Conservation (phyloP, 164 flowering plant species). For the Brasenia schreberi region DNA sequence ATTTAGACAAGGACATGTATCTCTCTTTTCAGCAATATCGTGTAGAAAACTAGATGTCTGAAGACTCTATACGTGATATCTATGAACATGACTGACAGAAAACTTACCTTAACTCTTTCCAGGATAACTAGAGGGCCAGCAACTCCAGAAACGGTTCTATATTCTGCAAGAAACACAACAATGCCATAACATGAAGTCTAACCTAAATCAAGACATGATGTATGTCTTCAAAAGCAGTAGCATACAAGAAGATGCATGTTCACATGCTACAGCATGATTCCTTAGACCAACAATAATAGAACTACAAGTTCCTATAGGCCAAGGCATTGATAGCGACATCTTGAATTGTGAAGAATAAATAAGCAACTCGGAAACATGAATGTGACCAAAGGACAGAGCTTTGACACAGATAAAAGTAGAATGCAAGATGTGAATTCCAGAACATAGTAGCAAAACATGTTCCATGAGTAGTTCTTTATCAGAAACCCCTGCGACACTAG, state of each 20-base stretch:
- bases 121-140: constrained; percentile 97
- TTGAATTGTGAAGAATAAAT: too few relatives aligned
- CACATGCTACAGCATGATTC: too few relatives aligned
- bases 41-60: not conserved
- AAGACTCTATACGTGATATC: not conserved
- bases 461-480: too few relatives aligned
- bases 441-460: not conserved
- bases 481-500: not conserved
- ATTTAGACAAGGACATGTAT: not conserved
- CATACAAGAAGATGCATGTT: too few relatives aligned
- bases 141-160: constrained; percentile 95
- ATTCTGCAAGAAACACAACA: constrained; percentile 39
- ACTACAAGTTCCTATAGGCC: too few relatives aligned
- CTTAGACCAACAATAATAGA: too few relatives aligned
- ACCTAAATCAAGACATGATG: too few relatives aligned
- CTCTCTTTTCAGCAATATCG: not conserved
- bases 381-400: not conserved
- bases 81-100: not conserved
- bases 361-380: too few relatives aligned
- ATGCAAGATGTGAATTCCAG: not conserved
- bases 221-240: too few relatives aligned
- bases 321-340: too few relatives aligned
- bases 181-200: not conserved
- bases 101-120: constrained; percentile 85
- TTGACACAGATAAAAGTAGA: not conserved